Base-by-base conservation (phyloP, 2,329 filamentous ascomycete species). In the Rhinocladiella similis region DNA sequence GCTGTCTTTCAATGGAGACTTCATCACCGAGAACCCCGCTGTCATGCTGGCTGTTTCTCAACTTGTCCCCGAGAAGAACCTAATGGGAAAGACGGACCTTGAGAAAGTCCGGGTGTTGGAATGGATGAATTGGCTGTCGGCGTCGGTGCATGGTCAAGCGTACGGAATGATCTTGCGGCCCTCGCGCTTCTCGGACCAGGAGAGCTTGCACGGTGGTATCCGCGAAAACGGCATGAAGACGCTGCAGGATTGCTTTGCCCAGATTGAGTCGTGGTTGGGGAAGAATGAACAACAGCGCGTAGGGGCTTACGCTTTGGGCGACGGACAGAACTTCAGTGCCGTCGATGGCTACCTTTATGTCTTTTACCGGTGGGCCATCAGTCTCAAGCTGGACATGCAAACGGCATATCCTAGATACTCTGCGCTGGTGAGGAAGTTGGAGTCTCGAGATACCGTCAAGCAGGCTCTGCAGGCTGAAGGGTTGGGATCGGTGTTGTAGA, bases 81-180 rank as follows among this genome's bases (percentile, higher is more conserved):
- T 73, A 16, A 36, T 72, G 27, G 71, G 71, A 5, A 56, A 46
- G 18, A 70, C 63, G 1, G 54, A 57, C 0, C 22, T 71, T 1
- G 70, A 75, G 13, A 67, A 47, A 1, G 57, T 68, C 7, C 65
- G 68, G 9, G 63, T 66, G 1, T 68, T 68, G 25, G 72, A 74
- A 56, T 74, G 71, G 71, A 45, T 72, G 47, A 67, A 65, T 45
- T 75, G 66, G 60, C 29, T 75, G 2, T 68, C 69, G 3, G 68
- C 68, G 0, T 68, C 66, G 0, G 14, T 73, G 13, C 71, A 74
- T 56, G 65, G 60, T 0, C 57, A 60, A 5, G 67, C 42, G 2
- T 72, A 65, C 48, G 66, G 64, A 1, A 57, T 55, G 12, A 20
- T 70, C 2, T 63, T 68, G 33, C 47, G 68, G 19, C 65, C 68